phyloP scores from a whole-genome alignment of 116 monocot genomes.

The Trichopus zeylanicus region DNA sequence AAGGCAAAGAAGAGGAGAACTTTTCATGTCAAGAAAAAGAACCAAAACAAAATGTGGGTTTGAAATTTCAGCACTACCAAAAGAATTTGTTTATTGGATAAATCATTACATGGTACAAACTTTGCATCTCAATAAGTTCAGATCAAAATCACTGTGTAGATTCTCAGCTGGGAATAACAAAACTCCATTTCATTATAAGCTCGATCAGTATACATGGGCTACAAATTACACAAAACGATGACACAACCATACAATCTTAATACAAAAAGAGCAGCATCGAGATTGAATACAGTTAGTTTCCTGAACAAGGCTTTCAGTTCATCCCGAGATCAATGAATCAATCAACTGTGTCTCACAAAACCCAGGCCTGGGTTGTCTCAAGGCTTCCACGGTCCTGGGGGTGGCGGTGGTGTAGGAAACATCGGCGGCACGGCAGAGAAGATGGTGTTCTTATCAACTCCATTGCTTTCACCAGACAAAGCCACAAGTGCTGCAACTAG shows the following conservation, averaged over 20 bases:
- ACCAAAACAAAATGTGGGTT: too few relatives aligned
- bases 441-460: conserved; percentile 25
- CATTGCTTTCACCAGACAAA: conserved; percentile 15
- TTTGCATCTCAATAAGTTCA: too few relatives aligned
- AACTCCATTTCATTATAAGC: neutral
- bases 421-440: conserved; percentile 24
- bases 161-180: too few relatives aligned
- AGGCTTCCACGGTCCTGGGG: conserved; percentile 26
- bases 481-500: conserved; percentile 31
- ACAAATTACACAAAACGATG: neutral
- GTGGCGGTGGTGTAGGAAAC: conserved; percentile 23
- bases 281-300: neutral
- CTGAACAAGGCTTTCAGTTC: neutral
- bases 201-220: neutral
- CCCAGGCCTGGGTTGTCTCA: neutral
- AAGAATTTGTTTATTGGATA: too few relatives aligned
- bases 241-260: neutral
- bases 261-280: neutral
- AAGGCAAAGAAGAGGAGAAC: too few relatives aligned
- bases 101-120: too few relatives aligned
- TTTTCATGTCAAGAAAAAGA: too few relatives aligned
- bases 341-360: too few relatives aligned
- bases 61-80: too few relatives aligned
- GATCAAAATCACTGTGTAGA: too few relatives aligned
- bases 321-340: too few relatives aligned